Evolutionary conservation across 2,329 filamentous ascomycete species (phyloP), one percentile per base, ranked within the genome.

Genomic region (Fusarium sp.): DNA sequence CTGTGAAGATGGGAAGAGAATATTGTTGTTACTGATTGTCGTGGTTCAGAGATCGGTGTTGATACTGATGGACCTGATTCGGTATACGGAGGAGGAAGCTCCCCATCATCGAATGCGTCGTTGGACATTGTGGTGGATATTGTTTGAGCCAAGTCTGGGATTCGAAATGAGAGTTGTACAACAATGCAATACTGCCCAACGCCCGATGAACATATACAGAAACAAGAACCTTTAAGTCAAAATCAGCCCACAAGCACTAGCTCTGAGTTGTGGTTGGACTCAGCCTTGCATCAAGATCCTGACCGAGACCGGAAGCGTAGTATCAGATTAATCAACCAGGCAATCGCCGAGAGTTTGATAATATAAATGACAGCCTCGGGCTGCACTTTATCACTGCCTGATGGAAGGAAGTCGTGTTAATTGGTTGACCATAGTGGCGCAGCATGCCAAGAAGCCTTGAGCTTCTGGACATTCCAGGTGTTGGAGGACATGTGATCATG

Each of bases 1-100:
- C 60, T 75, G 1, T 75, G 60, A 8, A 85, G 73, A 65, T 83
- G 80, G 3, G 78, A 64, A 1, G 78, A 65, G 20, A 82, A 77
- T 54, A 81, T 75, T 5, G 75, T 73, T 1, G 78, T 75, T 37
- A 70, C 45, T 40, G 66, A 51, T 24, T 65, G 60, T 18, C 44
- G 45, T 18, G 65, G 42, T 34, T 64, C 8, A 9, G 52, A 49
- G 18, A 25, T 20, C 5, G 61, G 37, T n/a, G 47, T 14, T 48
- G 57, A 29, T 47, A 14, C 18, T 16, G 70, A 68, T 24, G 69
- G 52, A 4, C 63, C 72, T 41, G 74, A 56, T 52, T 69, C 57
- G 29, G 65, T 62, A 37, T 76, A 76, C 10, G 74, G 74, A 24
- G 74, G 74, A 41, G 74, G 74, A n/a, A 72, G 57, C 11, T 76